These are phyloP conservation scores for Phytophthora colocasiae DNA, from an alignment of 352 stramenopile species.

Conservation along the genomic window DNA sequence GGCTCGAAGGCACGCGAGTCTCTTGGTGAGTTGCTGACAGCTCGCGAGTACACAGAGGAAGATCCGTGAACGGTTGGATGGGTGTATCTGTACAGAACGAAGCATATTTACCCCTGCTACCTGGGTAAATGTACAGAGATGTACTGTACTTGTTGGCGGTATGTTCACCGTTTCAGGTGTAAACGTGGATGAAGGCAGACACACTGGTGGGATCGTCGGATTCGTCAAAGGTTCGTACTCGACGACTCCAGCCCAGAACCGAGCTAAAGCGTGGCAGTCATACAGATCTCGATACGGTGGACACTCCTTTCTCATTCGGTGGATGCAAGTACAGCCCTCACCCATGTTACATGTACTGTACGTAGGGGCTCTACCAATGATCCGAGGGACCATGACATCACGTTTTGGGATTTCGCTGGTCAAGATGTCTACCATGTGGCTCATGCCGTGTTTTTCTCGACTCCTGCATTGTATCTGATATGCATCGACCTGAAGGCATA, in stretches of 20 bases:
- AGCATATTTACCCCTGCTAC: too few species aligned
- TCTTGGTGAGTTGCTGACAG: conserved; percentile 45
- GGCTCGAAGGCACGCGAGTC: conserved; percentile 42
- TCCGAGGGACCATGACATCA: conserved; percentile 4
- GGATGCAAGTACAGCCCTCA: too few species aligned
- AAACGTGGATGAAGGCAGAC: conserved; percentile 85
- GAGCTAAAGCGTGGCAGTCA: conserved; percentile 81
- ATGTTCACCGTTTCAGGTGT: conserved; percentile 31
- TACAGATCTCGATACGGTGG: conserved; percentile 93
- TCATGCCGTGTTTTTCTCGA: conserved; percentile 28
- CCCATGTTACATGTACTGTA: too few species aligned
- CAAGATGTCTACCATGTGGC: conserved; percentile 9
- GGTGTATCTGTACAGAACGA: too few species aligned
- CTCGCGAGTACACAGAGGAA: conserved; percentile 43
- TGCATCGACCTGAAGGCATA: conserved; percentile 23
- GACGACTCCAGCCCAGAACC: conserved; percentile 92
- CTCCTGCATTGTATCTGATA: conserved; percentile 16
- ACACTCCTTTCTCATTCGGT: too few species aligned
- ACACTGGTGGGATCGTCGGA: conserved; percentile 70
- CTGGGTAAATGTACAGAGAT: too few species aligned
- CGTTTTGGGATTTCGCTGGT: conserved; percentile 23
- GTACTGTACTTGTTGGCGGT: too few species aligned
- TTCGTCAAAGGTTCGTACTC: conserved; percentile 95
- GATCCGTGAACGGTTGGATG: conserved; percentile 4
- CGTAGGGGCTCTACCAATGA: too few species aligned